Conservation (phyloP, 441 rosid genomes). For the Brassica balearica region DNA sequence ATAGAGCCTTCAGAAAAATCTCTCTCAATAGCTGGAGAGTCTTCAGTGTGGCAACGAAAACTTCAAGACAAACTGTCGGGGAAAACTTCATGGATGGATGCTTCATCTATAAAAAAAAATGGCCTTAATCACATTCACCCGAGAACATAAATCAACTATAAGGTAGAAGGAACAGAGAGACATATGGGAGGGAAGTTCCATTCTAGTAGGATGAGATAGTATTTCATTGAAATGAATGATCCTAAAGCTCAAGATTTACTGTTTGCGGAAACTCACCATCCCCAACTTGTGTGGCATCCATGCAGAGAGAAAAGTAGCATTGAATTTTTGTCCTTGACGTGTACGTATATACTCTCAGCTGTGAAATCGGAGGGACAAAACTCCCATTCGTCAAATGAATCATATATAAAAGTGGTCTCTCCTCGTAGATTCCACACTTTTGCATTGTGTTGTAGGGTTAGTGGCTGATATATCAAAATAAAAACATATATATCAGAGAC, state of each 20-base stretch:
- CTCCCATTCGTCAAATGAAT: conserved; percentile 87
- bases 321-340: conserved; percentile 58
- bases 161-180: too few species aligned
- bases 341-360: conserved; percentile 57
- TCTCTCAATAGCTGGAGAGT: too few species aligned
- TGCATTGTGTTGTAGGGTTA: conserved; percentile 74
- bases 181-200: too few species aligned
- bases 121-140: too few species aligned
- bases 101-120: too few species aligned
- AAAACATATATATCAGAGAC: background rate
- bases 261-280: conserved; percentile 51
- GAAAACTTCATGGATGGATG: too few species aligned
- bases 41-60: too few species aligned
- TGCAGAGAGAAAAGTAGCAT: conserved; percentile 67
- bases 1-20: too few species aligned
- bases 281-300: background rate
- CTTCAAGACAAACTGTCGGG: too few species aligned
- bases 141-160: too few species aligned
- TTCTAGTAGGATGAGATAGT: background rate
- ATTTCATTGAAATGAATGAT: background rate
- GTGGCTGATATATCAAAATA: conserved; percentile 58
- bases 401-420: conserved; percentile 53
- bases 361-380: conserved; percentile 81
- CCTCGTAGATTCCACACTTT: conserved; percentile 90
- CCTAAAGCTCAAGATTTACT: background rate